Conservation (phyloP, 2,329 filamentous ascomycete genomes). For the Myriosclerotinia curreyana region DNA sequence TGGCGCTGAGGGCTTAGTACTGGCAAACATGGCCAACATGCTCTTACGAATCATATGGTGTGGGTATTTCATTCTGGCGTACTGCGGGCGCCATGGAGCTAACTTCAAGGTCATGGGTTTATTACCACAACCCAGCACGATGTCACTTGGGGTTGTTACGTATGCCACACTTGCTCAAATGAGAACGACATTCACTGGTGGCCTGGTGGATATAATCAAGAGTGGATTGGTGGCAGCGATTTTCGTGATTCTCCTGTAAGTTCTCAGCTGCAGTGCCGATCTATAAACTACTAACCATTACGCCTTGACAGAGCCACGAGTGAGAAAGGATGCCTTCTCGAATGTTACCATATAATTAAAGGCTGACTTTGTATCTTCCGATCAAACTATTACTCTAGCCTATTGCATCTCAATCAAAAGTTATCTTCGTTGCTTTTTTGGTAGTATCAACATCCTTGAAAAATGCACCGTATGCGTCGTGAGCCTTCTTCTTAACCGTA, state of each 20-base stretch:
- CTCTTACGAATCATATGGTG: constrained; percentile 80
- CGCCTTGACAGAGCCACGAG: constrained; percentile 47
- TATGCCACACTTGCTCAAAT: constrained; percentile 43
- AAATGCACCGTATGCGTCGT: constrained; percentile 92
- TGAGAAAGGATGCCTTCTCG: constrained; percentile 53
- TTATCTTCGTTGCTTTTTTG: constrained; percentile 87
- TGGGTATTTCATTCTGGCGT: constrained; percentile 63
- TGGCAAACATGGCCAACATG: constrained; percentile 91
- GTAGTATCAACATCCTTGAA: constrained; percentile 85
- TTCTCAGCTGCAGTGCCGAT: constrained; percentile 12
- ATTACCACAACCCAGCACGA: constrained; percentile 45
- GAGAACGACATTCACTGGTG: constrained; percentile 32
- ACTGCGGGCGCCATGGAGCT: constrained; percentile 51
- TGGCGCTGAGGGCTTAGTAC: constrained; percentile 78
- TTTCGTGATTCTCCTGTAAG: constrained; percentile 60
- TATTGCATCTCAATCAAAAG: constrained; percentile 61
- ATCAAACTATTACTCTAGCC: constrained; percentile 12
- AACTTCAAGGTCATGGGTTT: constrained; percentile 45
- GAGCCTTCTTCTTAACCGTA: constrained; percentile 98
- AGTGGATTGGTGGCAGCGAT: constrained; percentile 50
- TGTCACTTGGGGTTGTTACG: constrained; percentile 46
- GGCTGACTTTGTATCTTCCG: constrained; percentile 31
- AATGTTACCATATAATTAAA: constrained; percentile 49
- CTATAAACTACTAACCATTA: constrained; percentile 22
- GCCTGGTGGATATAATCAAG: constrained; percentile 43